These are phyloP conservation scores for Phytophthora lateralis DNA, from an alignment of 352 stramenopile species.

Conservation along the genomic window DNA sequence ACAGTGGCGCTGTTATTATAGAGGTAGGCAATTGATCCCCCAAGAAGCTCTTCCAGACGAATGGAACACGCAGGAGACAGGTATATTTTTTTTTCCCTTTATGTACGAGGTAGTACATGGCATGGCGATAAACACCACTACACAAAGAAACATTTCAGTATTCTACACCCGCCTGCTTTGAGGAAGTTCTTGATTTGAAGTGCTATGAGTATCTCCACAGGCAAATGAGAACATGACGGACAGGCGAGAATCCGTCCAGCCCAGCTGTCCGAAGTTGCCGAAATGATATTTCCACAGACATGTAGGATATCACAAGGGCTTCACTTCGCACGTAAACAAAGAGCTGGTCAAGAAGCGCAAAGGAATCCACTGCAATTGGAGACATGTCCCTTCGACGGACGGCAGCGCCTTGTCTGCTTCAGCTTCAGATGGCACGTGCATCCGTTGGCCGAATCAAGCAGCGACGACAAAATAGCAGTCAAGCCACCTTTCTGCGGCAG, in stretches of 20 bases:
- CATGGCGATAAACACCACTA: slow-evolving; percentile 16
- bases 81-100: slow-evolving; percentile 28
- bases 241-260: background rate
- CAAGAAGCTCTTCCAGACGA: slow-evolving; percentile 30
- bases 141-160: slow-evolving; percentile 24
- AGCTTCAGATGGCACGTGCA: no score
- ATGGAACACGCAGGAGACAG: slow-evolving; percentile 22
- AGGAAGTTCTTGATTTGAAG: no score
- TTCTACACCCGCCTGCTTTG: slow-evolving; percentile 1
- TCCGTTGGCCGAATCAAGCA: no score
- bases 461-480: no score
- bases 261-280: background rate
- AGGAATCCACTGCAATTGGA: no score
- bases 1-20: slow-evolving; percentile 27
- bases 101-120: slow-evolving; percentile 39
- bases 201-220: no score
- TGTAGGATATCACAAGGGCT: background rate
- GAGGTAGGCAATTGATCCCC: slow-evolving; percentile 23
- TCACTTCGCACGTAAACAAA: background rate
- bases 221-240: no score
- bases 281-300: background rate
- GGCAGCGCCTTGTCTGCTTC: no score
- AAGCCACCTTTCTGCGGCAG: no score
- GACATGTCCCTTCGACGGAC: no score
- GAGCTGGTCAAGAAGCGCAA: no score